A percentile compares a stretch with the other conserved stretches of the same genome.
Evolutionary conservation across 257 asterid species (phyloP).

Genomic region (Buddleja alternifolia): DNA sequence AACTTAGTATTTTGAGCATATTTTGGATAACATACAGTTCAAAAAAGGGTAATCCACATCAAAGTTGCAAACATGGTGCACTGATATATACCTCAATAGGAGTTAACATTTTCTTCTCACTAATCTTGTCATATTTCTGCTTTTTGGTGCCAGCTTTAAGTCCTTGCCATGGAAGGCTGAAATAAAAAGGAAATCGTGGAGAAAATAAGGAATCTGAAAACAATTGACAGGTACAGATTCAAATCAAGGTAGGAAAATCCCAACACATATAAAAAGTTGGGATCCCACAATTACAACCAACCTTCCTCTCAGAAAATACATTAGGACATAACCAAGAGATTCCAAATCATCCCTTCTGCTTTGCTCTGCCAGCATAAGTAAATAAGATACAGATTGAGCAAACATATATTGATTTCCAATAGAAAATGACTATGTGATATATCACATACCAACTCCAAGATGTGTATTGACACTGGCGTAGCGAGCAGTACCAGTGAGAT

Average conservation of each 20-base stretch:
- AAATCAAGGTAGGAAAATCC: slow-evolving; percentile 14
- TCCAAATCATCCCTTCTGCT: slow-evolving; percentile 97
- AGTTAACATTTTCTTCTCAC: slow-evolving; percentile 94
- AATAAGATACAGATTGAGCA: slow-evolving; percentile 1
- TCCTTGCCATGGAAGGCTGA: slow-evolving; percentile 98
- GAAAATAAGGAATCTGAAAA: slow-evolving; percentile 5
- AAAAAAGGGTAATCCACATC: slow-evolving; percentile 23
- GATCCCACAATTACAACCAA: slow-evolving; percentile 46
- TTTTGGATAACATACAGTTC: slow-evolving; percentile 19
- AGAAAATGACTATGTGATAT: slow-evolving; percentile 12
- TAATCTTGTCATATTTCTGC: slow-evolving; percentile 94
- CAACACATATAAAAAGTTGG: slow-evolving; percentile 15
- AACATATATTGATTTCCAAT: background rate
- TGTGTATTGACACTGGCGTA: slow-evolving; percentile 95
- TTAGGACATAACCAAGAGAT: slow-evolving; percentile 95
- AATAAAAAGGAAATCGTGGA: slow-evolving; percentile 28
- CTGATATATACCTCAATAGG: slow-evolving; percentile 76
- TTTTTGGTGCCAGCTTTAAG: slow-evolving; percentile 94
- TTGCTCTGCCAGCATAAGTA: slow-evolving; percentile 69
- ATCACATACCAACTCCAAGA: slow-evolving; percentile 85
- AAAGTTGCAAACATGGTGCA: slow-evolving; percentile 21
- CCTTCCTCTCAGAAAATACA: slow-evolving; percentile 99
- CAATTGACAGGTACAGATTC: slow-evolving; percentile 1
- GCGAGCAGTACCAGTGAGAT: slow-evolving; percentile 94
- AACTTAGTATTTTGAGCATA: slow-evolving; percentile 9